Percentiles rank a stretch among this genome's conserved stretches.
Evolutionary conservation across 2,329 filamentous ascomycete species (phyloP).

Genomic region (Sclerotinia trifoliorum): DNA sequence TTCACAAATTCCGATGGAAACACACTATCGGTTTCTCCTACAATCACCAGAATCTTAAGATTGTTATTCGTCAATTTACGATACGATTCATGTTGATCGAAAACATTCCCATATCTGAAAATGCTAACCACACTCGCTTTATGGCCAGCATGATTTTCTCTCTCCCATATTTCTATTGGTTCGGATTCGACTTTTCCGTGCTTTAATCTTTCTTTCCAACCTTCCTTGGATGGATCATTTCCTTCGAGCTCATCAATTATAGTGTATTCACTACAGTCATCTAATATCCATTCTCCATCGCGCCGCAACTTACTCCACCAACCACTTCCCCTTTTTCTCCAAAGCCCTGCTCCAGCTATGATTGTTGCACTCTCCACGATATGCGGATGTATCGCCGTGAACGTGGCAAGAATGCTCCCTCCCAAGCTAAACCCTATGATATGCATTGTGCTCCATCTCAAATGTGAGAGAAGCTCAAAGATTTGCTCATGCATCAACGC

Average conservation of each 20-base stretch:
- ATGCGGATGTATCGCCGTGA: constrained; percentile 38
- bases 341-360: constrained; percentile 50
- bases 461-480: constrained; percentile 28
- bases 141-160: constrained; percentile 48
- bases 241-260: constrained; percentile 41
- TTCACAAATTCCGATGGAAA: neutral
- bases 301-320: constrained; percentile 21
- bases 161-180: constrained; percentile 50
- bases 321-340: constrained; percentile 33
- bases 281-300: constrained; percentile 23
- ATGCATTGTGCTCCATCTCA: neutral
- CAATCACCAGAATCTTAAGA: neutral
- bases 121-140: constrained; percentile 47
- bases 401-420: constrained; percentile 38
- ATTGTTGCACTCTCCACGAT: constrained; percentile 43
- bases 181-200: constrained; percentile 48
- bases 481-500: constrained; percentile 47
- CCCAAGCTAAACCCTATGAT: neutral
- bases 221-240: constrained; percentile 40
- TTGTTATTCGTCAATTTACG: neutral
- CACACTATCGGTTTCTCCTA: neutral
- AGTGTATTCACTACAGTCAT: constrained; percentile 20
- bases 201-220: constrained; percentile 47
- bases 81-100: constrained; percentile 37
- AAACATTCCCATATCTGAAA: constrained; percentile 47